A percentile compares a stretch with the other conserved stretches of the same genome.
Conservation (phyloP, 1,284 basidiomycete species). For the Leccinum fallax region DNA sequence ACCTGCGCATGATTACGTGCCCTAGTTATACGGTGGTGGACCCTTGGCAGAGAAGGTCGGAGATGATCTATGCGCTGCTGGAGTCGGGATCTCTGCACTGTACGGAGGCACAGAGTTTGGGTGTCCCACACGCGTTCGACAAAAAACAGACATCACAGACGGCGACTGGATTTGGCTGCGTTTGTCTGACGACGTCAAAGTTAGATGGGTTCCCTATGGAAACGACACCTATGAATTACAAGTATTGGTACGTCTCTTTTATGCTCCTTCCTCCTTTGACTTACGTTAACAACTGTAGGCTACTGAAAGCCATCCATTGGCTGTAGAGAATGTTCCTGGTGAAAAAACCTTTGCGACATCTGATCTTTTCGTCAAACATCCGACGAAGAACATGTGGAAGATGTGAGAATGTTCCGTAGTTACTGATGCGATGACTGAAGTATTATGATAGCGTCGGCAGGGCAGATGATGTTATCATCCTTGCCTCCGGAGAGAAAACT, state of each 20-base stretch:
- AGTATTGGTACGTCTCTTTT: conserved; percentile 22
- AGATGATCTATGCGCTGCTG: conserved; percentile 17
- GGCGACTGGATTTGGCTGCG: conserved; percentile 35
- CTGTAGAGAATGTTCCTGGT: conserved; percentile 34
- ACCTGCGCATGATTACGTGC: not conserved
- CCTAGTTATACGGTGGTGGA: conserved; percentile 21
- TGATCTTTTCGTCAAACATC: conserved; percentile 31
- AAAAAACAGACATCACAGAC: conserved; percentile 7
- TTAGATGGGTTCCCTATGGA: conserved; percentile 30
- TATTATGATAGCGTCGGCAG: conserved; percentile 19
- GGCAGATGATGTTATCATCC: conserved; percentile 28
- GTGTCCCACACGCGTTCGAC: not conserved
- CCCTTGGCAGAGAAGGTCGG: conserved; percentile 22
- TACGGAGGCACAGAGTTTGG: conserved; percentile 32
- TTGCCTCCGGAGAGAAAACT: conserved; percentile 32
- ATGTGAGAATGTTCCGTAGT: conserved; percentile 17
- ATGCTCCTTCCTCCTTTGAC: not conserved
- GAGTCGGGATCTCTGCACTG: conserved; percentile 12
- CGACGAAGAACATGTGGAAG: conserved; percentile 33
- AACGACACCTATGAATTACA: conserved; percentile 33
- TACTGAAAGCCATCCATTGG: not conserved
- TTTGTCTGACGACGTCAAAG: conserved; percentile 11
- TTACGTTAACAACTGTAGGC: not conserved
- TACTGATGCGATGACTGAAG: not conserved
- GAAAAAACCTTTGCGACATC: conserved; percentile 31